Percentiles rank a stretch among this genome's conserved stretches.
Conservation (phyloP, 2,329 filamentous ascomycete species). For the Rhytidhysteron rufulum region DNA sequence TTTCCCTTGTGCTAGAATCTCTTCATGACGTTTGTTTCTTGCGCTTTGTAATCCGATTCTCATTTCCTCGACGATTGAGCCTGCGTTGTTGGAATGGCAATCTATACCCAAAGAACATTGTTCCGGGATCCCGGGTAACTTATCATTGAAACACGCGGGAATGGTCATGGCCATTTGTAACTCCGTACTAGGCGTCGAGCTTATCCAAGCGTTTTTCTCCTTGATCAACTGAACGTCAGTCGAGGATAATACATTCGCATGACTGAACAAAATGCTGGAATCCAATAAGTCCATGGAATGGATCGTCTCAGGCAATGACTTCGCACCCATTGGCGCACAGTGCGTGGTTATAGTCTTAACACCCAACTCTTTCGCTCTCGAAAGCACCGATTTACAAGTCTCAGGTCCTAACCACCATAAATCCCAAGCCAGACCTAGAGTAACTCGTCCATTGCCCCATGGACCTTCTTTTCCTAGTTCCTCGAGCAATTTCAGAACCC, state of each 20-base stretch:
- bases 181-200: conserved; percentile 49
- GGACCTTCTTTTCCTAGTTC: conserved; percentile 25
- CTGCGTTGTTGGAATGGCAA: conserved; percentile 51
- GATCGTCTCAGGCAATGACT: conserved; percentile 19
- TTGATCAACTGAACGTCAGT: conserved; percentile 36
- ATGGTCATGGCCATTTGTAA: conserved; percentile 45
- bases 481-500: conserved; percentile 36
- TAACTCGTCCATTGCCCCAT: conserved; percentile 31
- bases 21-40: conserved; percentile 40
- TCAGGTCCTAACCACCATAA: conserved; percentile 38
- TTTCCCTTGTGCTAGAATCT: conserved; percentile 40
- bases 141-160: conserved; percentile 34
- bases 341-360: conserved; percentile 44
- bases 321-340: conserved; percentile 5
- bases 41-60: conserved; percentile 51
- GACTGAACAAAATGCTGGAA: conserved; percentile 42
- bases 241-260: conserved; percentile 30
- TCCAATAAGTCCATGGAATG: conserved; percentile 38
- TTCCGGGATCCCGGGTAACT: conserved; percentile 18
- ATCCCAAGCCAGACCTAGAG: conserved; percentile 45
- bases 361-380: conserved; percentile 29
- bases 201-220: conserved; percentile 35
- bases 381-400: conserved; percentile 35
- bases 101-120: conserved; percentile 53
- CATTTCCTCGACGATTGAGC: conserved; percentile 45